Conservation (phyloP, 2,329 filamentous ascomycete genomes). For the Ophiostoma ips region DNA sequence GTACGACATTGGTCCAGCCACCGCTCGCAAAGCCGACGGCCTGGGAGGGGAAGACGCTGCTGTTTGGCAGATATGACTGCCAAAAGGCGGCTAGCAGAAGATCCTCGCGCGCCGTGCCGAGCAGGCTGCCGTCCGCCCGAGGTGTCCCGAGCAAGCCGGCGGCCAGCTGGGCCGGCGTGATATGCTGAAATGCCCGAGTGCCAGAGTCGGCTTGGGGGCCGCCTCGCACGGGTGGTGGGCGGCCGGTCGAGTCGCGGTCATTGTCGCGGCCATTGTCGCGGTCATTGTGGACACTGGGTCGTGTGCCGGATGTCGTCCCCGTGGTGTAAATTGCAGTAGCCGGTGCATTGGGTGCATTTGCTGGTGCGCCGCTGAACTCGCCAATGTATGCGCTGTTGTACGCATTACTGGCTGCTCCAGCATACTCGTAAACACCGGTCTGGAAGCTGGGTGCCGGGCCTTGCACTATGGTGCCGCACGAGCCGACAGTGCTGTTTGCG, state of each 20-base stretch:
- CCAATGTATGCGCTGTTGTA: too few species aligned
- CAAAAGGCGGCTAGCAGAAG: slow-evolving; percentile 12
- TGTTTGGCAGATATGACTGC: slow-evolving; percentile 13
- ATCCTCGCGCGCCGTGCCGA: slow-evolving; percentile 9
- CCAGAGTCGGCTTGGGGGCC: not conserved
- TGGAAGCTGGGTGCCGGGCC: not conserved
- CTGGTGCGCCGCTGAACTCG: too few species aligned
- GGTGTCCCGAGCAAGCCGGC: not conserved
- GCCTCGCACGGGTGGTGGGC: not conserved
- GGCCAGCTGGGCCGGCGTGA: slow-evolving; percentile 4
- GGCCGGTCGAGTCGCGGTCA: too few species aligned
- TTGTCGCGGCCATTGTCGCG: too few species aligned
- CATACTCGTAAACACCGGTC: too few species aligned
- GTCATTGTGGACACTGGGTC: too few species aligned
- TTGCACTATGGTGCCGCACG: not conserved
- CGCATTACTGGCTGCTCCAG: too few species aligned
- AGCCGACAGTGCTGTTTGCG: not conserved
- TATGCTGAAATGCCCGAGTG: slow-evolving; percentile 1
- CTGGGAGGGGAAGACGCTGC: slow-evolving; percentile 7
- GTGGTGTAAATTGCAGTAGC: too few species aligned
- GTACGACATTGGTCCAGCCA: slow-evolving; percentile 14
- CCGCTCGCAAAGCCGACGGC: slow-evolving; percentile 11
- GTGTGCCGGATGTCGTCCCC: too few species aligned
- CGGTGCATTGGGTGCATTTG: too few species aligned
- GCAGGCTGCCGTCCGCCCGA: slow-evolving; percentile 4